Evolutionary conservation across 2,329 filamentous ascomycete species (phyloP).

Genomic region (Dactylellina drechsleri): DNA sequence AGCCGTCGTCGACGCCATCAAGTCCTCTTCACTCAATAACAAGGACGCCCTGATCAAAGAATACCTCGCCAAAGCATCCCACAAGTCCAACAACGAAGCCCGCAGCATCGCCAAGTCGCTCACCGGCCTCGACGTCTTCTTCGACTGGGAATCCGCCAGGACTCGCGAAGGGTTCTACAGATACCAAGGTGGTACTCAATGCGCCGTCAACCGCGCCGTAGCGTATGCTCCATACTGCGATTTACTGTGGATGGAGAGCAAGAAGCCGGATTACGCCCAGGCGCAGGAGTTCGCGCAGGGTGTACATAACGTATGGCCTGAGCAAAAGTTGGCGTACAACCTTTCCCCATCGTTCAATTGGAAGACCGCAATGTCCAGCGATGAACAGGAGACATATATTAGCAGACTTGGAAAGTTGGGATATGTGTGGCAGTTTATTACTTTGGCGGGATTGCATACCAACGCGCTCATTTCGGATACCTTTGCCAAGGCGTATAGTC

Average conservation of each 20-base stretch:
- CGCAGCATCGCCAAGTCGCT: conserved; percentile 80
- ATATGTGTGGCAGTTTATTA: conserved; percentile 99
- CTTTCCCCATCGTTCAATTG: conserved; percentile 99
- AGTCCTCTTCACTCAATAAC: conserved; percentile 71
- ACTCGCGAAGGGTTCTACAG: conserved; percentile 96
- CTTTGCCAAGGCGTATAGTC: conserved; percentile 83
- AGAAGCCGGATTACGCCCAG: conserved; percentile 89
- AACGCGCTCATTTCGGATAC: conserved; percentile 90
- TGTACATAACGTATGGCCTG: conserved; percentile 92
- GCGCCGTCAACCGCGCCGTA: conserved; percentile 86
- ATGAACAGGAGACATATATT: conserved; percentile 98
- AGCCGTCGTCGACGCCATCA: conserved; percentile 84
- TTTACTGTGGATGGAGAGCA: conserved; percentile 99
- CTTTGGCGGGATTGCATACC: conserved; percentile 94
- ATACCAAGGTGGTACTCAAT: conserved; percentile 88
- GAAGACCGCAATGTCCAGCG: conserved; percentile 82
- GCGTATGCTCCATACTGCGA: conserved; percentile 94
- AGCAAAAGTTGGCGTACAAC: conserved; percentile 98
- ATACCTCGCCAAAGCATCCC: conserved; percentile 75
- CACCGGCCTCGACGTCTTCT: conserved; percentile 83
- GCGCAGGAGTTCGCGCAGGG: conserved; percentile 92
- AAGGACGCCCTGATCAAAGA: conserved; percentile 74
- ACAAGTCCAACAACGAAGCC: conserved; percentile 86
- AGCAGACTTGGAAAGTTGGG: conserved; percentile 83
- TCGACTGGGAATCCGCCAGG: conserved; percentile 93